Base-by-base conservation (phyloP, 1,139 yeast genomes). In the Blastobotrys buckinghamii region DNA sequence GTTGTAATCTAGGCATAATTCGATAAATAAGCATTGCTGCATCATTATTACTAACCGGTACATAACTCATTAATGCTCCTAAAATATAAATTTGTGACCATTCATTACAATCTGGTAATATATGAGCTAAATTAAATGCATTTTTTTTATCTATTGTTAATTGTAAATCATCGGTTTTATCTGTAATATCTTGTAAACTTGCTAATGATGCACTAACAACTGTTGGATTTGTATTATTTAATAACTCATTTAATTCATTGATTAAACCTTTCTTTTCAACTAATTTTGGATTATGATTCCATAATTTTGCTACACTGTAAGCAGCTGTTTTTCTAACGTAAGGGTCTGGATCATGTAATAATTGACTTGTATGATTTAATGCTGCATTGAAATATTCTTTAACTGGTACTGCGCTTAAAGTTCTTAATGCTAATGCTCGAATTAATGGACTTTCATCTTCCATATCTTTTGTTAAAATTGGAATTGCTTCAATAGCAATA, bases 11-110 rank as follows among this genome's bases (percentile, higher is more conserved):
- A 0, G 96, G 92, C 10, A 84, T 63, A 3, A 80, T 73, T n/a
- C 77, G 70, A 45, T 85, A 94, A 19, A 88, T 79, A 59, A 90
- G 62, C 3, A 73, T 72, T 48, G 79, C 69, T 0, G 96, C 90
- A 43, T 84, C 94, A 1, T 72, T 73, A 17, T 78, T 71, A 0
- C 77, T 71, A 53, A 81, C 80, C 1, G 97, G 97, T 0, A 84
- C 83, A 64, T 76, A 87, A 17, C 79, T 72, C 75, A 81, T 74
- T 42, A 90, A 64, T 0, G 92, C 77, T 49, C 81, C 79, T 49
- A 90, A 69, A n/a, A 88, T 73, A 50, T 82, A 77, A 0, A 79
- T 74, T 61, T 84, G 95, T 47, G 82, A 77, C 96, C 96, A 89
- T 48, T 89, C 96, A 55, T 84, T 82, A 47, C 84, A 74, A 50